Evolutionary conservation across 176 grass and related monocot genomes (phyloP), one percentile per base, ranked within the genome.

Genomic region (Tillandsia leiboldiana): DNA sequence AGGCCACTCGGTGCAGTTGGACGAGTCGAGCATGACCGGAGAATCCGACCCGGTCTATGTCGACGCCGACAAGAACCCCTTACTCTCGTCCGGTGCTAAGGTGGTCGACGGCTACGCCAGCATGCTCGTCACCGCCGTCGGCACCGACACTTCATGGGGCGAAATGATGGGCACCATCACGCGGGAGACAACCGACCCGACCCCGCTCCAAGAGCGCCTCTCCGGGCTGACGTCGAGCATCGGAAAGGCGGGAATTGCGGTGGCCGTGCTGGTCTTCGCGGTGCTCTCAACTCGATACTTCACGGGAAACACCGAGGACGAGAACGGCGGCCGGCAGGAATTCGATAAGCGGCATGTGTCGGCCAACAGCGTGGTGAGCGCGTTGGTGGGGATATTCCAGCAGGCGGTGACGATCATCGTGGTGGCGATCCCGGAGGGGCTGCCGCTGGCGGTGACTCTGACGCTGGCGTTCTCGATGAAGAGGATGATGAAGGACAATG

Each of bases 391-490:
- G 9, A 96, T 92, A 23, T 92, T 92, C 67, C 93, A 87, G 80
- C 86, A 90, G 64, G 88, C 86, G 5, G 84, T 96, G 0, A 90
- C 93, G 11, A 92, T 96, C 77, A 92, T 96, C 51, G 93, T 96
- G 2, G 93, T 96, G 22, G 93, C 93, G 0, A 96, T 96, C 10
- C 93, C 92, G 0, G 93, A 96, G 58, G 93, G 93, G 0, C 75
- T 96, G 26, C 93, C 93, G 48, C 76, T 96, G 17, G 93, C 93
- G 0, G 93, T 96, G 1, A 96, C 89, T 8, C 86, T 96, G 0
- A 96, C 88, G 11, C 81, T 96, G 0, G 93, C 93, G 0, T 96
- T 92, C 78, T 96, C 93, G 26, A 96, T 96, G 93, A 96, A 89
- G 52, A 48, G 93, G 70, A 96, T 96, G 93, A 90, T 96, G 48